phyloP scores from a whole-genome alignment of 1,284 basidiomycete genomes.

The Puccinia novopanici region DNA sequence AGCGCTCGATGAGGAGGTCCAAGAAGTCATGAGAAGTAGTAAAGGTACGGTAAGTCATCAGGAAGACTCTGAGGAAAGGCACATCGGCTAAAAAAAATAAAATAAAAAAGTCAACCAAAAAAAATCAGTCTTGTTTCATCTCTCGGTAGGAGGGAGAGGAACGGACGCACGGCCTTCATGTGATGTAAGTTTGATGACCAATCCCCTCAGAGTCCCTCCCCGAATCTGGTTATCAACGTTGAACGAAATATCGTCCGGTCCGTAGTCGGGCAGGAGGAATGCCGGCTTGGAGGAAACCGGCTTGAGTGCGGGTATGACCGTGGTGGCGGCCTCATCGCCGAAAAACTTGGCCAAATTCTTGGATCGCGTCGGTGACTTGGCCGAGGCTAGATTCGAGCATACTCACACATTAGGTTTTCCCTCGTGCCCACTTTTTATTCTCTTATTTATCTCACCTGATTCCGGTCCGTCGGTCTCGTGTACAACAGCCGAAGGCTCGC shows the following conservation, averaged over 20 bases:
- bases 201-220: conserved; percentile 57
- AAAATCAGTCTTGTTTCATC: not conserved
- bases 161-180: conserved; percentile 43
- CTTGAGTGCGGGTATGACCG: conserved; percentile 14
- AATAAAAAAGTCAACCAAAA: not conserved
- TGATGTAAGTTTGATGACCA: conserved; percentile 51
- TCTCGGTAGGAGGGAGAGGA: not conserved
- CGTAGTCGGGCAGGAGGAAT: conserved; percentile 57
- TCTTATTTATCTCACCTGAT: conserved; percentile 21
- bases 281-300: conserved; percentile 52
- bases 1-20: conserved; percentile 80
- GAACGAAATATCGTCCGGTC: conserved; percentile 57
- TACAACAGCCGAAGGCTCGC: not conserved
- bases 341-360: conserved; percentile 50
- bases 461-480: conserved; percentile 17
- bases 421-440: not conserved
- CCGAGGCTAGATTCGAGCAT: conserved; percentile 13
- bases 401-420: not conserved
- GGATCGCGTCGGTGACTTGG: conserved; percentile 44
- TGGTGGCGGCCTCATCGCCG: conserved; percentile 37
- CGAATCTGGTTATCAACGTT: conserved; percentile 57
- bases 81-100: conserved; percentile 65
- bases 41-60: conserved; percentile 97
- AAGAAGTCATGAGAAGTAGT: conserved; percentile 82
- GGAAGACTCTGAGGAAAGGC: conserved; percentile 84